phyloP scores from a whole-genome alignment of 2,329 filamentous ascomycete species.

The Aaosphaeria pasadenensis region DNA sequence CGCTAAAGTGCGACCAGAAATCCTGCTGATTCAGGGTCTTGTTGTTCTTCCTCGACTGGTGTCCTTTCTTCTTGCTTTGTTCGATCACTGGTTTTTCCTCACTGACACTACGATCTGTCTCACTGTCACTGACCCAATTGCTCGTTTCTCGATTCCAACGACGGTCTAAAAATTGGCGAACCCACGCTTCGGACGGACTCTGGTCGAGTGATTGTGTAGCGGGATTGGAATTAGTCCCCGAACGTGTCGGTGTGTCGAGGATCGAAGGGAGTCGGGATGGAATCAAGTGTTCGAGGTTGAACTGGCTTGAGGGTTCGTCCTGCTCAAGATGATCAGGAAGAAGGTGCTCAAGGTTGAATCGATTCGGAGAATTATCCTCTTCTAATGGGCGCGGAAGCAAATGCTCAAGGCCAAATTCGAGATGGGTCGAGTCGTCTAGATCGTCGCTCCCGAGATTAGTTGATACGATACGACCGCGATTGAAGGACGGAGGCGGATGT shows the following conservation, averaged over 20 bases:
- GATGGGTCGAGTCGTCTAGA: conserved; percentile 32
- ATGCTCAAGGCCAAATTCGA: conserved; percentile 39
- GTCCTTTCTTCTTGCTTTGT: conserved; percentile 23
- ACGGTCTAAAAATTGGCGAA: conserved; percentile 76
- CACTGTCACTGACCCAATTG: conserved; percentile 78
- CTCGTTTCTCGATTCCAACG: conserved; percentile 67
- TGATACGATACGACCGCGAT: conserved; percentile 24
- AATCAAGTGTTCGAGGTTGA: conserved; percentile 38
- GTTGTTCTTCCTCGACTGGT: conserved; percentile 43
- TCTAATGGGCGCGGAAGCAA: conserved; percentile 25
- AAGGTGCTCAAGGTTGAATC: conserved; percentile 12
- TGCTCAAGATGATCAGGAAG: conserved; percentile 29
- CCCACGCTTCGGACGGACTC: conserved; percentile 76
- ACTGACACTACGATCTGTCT: conserved; percentile 61
- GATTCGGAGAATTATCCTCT: conserved; percentile 4
- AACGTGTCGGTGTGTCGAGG: conserved; percentile 23
- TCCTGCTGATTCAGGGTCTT: conserved; percentile 50
- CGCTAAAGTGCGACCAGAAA: conserved; percentile 45
- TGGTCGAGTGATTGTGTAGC: conserved; percentile 20
- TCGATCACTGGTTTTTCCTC: conserved; percentile 6
- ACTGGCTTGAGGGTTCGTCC: conserved; percentile 32
- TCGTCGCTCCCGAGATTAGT: conserved; percentile 37
- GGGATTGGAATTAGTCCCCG: conserved; percentile 13
- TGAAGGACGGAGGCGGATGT: conserved; percentile 51
- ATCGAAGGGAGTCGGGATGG: conserved; percentile 31